Evolutionary conservation across 225 moss, liverwort and hornwort species (phyloP), one percentile per base, ranked within the genome.

Genomic region (Ulota crispa): DNA sequence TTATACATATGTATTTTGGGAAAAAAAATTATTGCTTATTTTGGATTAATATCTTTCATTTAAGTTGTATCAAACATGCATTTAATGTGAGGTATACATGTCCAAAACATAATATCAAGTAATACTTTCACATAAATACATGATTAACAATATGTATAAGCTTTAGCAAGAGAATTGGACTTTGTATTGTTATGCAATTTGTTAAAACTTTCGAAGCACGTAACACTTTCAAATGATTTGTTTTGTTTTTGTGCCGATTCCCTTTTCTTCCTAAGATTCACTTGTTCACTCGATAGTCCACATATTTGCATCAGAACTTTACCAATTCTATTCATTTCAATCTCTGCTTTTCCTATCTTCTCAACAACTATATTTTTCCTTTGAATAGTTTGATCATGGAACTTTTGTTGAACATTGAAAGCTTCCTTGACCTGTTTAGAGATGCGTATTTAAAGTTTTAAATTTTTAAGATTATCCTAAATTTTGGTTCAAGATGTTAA

Each of bases 381-480:
- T 59, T 75, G 1, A 24, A 27, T 11, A 52, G 60, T 57, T 21
- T 59, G 36, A 8, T 78, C 1, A 15, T 65, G 1, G 1, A 70
- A 57, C 50, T 16, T 68, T 84, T 87, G 81, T 37, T 78, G 74
- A 75, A 4, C 3, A 3, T 37, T 60, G 0, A 78, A 32, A 70
- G 11, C 6, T 78, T 50, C 69, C n/a, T 81, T 81, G 13, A 78
- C 70, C 87, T 87, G 64, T 76, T 64, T 5, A 2, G 0, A 53
- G 9, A 80, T 11, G 0, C 14, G 0, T 2, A 39, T 2, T 2
- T 47, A 5, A 0, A 2, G 11, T 43, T 19, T 10, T 37, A 6
- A 21, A 20, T 53, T 3, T 14, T 6, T 1, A 32, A 9, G 19
- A 45, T 0, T 16, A 30, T 54, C 2, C 14, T 45, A 5, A 3